A percentile compares a stretch with the other conserved stretches of the same genome.
These are phyloP conservation scores for Helianthus annuus DNA, from an alignment of 129 eudicot species.

Conservation along the genomic window HanXRQr2.0-SUNRISE NC_035438.2:87109025-87109524, in stretches of 20 bases:
- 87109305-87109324: conserved; percentile 90
- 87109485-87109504: conserved; percentile 89
- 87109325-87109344: conserved; percentile 36
- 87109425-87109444: conserved; percentile 99
- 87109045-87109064: conserved; percentile 81
- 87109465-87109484: conserved; percentile 93
- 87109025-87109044: conserved; percentile 70
- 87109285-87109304: conserved; percentile 94
- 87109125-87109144: conserved; percentile 76
- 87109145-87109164: conserved; percentile 62
- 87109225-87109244: conserved; percentile 80
- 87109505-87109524: conserved; percentile 97
- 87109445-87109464: conserved; percentile 93
- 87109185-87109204: conserved; percentile 74
- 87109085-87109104: conserved; percentile 82
- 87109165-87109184: conserved; percentile 83
- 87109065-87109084: conserved; percentile 71
- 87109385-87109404: conserved; percentile 47
- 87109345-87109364: neutral
- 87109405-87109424: conserved; percentile 92
- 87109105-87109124: conserved; percentile 87
- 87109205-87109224: conserved; percentile 72
- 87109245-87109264: conserved; percentile 97
- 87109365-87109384: neutral
- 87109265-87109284: conserved; percentile 97